Base-by-base conservation (phyloP, 495 filamentous ascomycete genomes). In the Aspergillus homomorphus region DNA sequence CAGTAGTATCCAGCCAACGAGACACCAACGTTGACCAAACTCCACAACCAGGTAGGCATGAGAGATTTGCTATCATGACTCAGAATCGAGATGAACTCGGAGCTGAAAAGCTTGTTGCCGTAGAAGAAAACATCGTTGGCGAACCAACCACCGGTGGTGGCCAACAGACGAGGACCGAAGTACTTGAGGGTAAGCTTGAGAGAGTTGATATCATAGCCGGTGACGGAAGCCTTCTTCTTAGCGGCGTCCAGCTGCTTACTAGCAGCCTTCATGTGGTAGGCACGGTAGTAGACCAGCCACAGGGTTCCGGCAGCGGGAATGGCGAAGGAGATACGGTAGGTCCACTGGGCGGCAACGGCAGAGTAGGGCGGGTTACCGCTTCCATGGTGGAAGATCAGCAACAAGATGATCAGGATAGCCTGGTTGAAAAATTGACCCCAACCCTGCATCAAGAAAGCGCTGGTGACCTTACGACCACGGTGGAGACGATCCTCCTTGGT, bases 121-220 rank as follows among this genome's bases (percentile, higher is more conserved):
- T 96, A 96, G 78, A 96, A 96, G 82, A 96, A 96, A 19, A 96
- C 84, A 71, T 96, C 92, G 69, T 96, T 96, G 76, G 83, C 86
- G 70, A 89, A 96, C 91, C 92, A 96, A 16, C 82, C 82, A 50
- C 87, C 87, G 24, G 89, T 84, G 24, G 92, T 96, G 18, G 90
- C 92, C n/a, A 96, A 67, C 26, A 96, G 73, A 50, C 92, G 90
- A 48, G 85, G 84, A 45, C 90, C 89, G 53, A 96, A 96, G 80
- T 89, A 83, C 26, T 77, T 80, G 77, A 90, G 83, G 18, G 89
- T 89, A 57, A 90, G 65, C 45, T 80, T 80, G 23, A 96, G 81
- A 14, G 92, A 94, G 58, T 87, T 68, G n/a, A 85, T 73, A 67
- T 96, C 91, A 73, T 96, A 96, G 42, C 92, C 91, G 5, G 90